These are phyloP conservation scores for Talaromyces liani DNA, from an alignment of 495 filamentous ascomycete species.

Conservation along the genomic window DNA sequence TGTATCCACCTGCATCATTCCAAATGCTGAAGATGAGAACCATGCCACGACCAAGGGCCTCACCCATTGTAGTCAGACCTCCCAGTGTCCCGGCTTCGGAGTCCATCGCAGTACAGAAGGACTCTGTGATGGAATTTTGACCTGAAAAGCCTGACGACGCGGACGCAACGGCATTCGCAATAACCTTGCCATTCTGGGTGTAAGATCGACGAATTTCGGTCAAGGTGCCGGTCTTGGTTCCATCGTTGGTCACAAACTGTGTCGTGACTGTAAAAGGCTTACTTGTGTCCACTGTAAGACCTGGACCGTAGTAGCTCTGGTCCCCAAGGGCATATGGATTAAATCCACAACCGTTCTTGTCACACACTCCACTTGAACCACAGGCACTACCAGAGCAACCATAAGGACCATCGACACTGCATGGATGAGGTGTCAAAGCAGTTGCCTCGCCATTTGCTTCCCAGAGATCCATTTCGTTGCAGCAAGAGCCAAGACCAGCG, in stretches of 20 bases:
- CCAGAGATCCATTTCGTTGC: conserved; percentile 59
- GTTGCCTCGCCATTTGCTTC: conserved; percentile 54
- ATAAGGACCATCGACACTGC: conserved; percentile 35
- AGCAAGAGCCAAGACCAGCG: conserved; percentile 41
- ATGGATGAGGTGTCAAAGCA: conserved; percentile 50
- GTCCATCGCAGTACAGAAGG: conserved; percentile 15
- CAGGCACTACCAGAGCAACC: conserved; percentile 43
- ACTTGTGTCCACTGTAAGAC: conserved; percentile 48
- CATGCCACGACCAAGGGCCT: conserved; percentile 50
- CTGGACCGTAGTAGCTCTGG: conserved; percentile 46
- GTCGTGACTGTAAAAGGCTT: conserved; percentile 59
- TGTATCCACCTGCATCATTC: conserved; percentile 50
- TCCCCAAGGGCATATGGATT: conserved; percentile 56
- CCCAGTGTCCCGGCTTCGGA: conserved; percentile 16
- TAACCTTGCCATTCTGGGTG: conserved; percentile 51
- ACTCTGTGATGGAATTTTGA: conserved; percentile 19
- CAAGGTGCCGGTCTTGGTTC: conserved; percentile 36
- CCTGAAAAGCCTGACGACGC: conserved; percentile 9
- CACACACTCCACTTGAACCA: conserved; percentile 48
- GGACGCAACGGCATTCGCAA: conserved; percentile 24
- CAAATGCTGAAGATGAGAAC: conserved; percentile 59
- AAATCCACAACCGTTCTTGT: conserved; percentile 57
- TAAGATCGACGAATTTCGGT: conserved; percentile 54
- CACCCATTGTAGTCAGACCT: conserved; percentile 22
- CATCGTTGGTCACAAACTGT: conserved; percentile 51